Evolutionary conservation across 164 flowering plant genomes (phyloP), one percentile per base, ranked within the genome.

Genomic region (Santalum album): DNA sequence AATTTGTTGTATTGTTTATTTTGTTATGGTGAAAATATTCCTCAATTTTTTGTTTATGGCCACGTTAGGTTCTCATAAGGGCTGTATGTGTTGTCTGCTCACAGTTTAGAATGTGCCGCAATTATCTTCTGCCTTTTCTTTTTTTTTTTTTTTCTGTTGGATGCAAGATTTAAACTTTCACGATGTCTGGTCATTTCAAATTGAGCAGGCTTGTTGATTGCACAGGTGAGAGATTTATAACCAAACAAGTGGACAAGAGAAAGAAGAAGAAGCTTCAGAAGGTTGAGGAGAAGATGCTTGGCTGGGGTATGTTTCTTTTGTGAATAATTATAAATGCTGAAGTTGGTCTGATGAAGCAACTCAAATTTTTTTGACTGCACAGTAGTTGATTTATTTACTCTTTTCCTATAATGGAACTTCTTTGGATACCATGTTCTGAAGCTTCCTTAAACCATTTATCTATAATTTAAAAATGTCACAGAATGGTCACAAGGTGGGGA

Each of bases 271-370:
- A 92, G 51, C 74, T 80, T 25, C 84, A 85, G 72, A 81, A 69
- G 70, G 84, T 82, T 59, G 96, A 89, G 65, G 79, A 85, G 10
- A 92, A 79, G 76, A 83, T 92, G 68, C 96, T 92, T 70, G 92
- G 99, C 54, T 92, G 99, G 97, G 97, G 97, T 92, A 74, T 23
- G 68, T 65, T 55, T 46, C 20, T 26, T 17, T 49, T 15, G 22
- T 24, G 44, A 34, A 42, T 42, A 7, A 29, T 18, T n/a, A 25
- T 40, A 20, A 49, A 19, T 38, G 2, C 12, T 45, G 10, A 21
- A 44, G 6, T 53, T 44, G 43, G 21, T 29, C 35, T 23, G 25
- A 47, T 51, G 29, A 26, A 27, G 10, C 39, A 25, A 10, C 51
- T 7, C 9, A 10, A 46, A 17, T n/a, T 45, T 60, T 18, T 25